These are phyloP conservation scores for Teunomyces cretensis DNA, from an alignment of 805 yeast species.

Conservation along the genomic window DNA sequence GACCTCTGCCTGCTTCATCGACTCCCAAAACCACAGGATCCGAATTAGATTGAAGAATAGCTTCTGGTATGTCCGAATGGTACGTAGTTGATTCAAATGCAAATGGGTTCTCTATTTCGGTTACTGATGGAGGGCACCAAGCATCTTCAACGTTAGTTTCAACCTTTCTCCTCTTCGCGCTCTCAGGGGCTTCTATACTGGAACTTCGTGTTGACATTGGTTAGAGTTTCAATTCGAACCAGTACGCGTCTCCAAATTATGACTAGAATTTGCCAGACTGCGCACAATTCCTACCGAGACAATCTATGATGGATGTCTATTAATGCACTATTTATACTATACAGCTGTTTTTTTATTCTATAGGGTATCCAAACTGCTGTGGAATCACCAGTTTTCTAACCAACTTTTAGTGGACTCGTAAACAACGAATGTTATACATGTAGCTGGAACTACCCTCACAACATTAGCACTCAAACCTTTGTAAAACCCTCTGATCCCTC, in stretches of 20 bases:
- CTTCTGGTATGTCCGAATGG: slow-evolving; percentile 49
- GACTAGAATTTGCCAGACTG: not conserved
- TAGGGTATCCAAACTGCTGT: too few species aligned
- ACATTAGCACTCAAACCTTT: slow-evolving; percentile 80
- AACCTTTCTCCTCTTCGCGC: not conserved
- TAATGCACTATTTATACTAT: not conserved
- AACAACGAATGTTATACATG: slow-evolving; percentile 83
- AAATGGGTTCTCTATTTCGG: slow-evolving; percentile 22
- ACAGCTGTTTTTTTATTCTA: not conserved
- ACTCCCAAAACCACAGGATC: slow-evolving; percentile 72
- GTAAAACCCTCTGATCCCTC: slow-evolving; percentile 65
- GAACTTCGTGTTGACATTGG: not conserved
- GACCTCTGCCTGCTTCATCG: slow-evolving; percentile 99
- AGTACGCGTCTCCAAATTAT: slow-evolving; percentile 1
- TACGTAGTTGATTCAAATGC: slow-evolving; percentile 46
- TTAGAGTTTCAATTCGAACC: not conserved
- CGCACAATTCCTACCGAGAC: not conserved
- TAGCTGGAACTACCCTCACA: slow-evolving; percentile 85
- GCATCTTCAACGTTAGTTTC: not conserved
- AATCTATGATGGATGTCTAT: not conserved
- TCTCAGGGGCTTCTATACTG: not conserved
- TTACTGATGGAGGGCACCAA: slow-evolving; percentile 40
- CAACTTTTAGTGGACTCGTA: slow-evolving; percentile 58
- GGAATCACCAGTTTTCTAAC: not conserved
- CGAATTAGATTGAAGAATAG: slow-evolving; percentile 27